Percentiles rank a stretch among this genome's conserved stretches.
Evolutionary conservation across 768 basidiomycete species (phyloP).

Genomic region (Calvatia gigantea): DNA sequence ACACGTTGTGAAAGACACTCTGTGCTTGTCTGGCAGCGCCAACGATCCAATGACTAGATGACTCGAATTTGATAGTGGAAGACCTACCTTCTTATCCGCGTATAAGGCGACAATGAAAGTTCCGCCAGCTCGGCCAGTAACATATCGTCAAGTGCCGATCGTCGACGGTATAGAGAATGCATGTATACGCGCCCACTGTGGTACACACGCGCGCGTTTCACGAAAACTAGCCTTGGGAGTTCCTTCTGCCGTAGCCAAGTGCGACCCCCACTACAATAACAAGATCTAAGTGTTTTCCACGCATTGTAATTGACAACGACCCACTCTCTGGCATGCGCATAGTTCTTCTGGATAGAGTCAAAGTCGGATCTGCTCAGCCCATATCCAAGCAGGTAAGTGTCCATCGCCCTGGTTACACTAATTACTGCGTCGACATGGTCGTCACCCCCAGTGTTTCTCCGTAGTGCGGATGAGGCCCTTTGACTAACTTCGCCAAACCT

Average conservation of each 20-base stretch:
- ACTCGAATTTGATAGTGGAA: background rate
- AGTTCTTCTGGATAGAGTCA: slow-evolving; percentile 64
- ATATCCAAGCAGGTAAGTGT: slow-evolving; percentile 72
- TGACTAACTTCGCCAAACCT: slow-evolving; percentile 70
- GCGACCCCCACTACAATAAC: slow-evolving; percentile 50
- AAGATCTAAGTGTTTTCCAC: background rate
- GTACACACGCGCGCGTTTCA: slow-evolving; percentile 78
- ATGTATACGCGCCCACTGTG: slow-evolving; percentile 74
- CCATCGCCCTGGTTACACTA: slow-evolving; percentile 66
- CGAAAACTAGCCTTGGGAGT: slow-evolving; percentile 68
- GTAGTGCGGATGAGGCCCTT: slow-evolving; percentile 60
- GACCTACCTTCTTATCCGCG: slow-evolving; percentile 66
- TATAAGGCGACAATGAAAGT: slow-evolving; percentile 77
- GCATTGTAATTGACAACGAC: slow-evolving; percentile 17
- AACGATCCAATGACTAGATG: background rate
- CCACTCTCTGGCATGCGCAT: slow-evolving; percentile 59
- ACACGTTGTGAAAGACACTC: slow-evolving; percentile 57
- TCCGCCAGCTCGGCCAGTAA: slow-evolving; percentile 67
- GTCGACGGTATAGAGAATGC: slow-evolving; percentile 70
- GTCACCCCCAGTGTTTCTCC: slow-evolving; percentile 60
- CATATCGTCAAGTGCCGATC: slow-evolving; percentile 70
- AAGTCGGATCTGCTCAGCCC: slow-evolving; percentile 58
- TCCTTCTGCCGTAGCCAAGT: slow-evolving; percentile 70
- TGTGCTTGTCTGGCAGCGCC: slow-evolving; percentile 56
- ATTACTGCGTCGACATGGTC: slow-evolving; percentile 88